Evolutionary conservation across 2,329 filamentous ascomycete genomes (phyloP).

Genomic region (Orbilia quercus): DNA sequence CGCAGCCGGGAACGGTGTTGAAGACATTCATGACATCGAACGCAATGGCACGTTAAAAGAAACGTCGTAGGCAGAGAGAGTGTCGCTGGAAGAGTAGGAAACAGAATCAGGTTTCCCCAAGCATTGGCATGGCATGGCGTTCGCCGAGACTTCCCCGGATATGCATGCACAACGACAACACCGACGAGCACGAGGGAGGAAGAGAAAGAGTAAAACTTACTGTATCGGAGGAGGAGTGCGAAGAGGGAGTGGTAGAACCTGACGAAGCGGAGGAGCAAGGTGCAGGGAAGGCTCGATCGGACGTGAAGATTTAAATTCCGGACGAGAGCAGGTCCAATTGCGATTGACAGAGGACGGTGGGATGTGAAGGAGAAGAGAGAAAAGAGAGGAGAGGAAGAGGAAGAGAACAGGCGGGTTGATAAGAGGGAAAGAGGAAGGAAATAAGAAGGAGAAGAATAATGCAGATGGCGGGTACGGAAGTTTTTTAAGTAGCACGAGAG

Average conservation of each 20-base stretch:
- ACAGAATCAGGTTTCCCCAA: no score
- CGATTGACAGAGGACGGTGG: slow-evolving; percentile 5
- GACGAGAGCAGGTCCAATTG: slow-evolving; percentile 32
- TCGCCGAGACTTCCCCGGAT: slow-evolving; percentile 28
- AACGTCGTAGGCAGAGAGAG: no score
- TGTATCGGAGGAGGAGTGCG: no score
- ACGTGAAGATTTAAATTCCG: slow-evolving; percentile 4
- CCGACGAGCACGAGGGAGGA: neutral
- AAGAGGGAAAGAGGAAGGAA: slow-evolving; percentile 1
- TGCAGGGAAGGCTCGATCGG: slow-evolving; percentile 35
- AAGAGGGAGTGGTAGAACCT: slow-evolving; percentile 13
- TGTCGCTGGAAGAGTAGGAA: no score
- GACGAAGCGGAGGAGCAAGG: slow-evolving; percentile 20
- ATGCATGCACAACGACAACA: slow-evolving; percentile 35
- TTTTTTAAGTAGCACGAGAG: slow-evolving; percentile 30
- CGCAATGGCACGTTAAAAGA: no score
- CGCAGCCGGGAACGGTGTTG: no score
- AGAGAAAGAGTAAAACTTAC: slow-evolving; percentile 22
- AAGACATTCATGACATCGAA: no score
- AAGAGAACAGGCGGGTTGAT: slow-evolving; percentile 15
- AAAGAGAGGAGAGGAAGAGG: slow-evolving; percentile 12
- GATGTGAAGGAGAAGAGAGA: slow-evolving; percentile 10
- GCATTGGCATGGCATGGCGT: no score
- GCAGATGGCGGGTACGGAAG: slow-evolving; percentile 47
- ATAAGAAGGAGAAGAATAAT: slow-evolving; percentile 24